Evolutionary conservation across 2,329 filamentous ascomycete genomes (phyloP), one percentile per base, ranked within the genome.

Genomic region (Colletotrichum lupini): DNA sequence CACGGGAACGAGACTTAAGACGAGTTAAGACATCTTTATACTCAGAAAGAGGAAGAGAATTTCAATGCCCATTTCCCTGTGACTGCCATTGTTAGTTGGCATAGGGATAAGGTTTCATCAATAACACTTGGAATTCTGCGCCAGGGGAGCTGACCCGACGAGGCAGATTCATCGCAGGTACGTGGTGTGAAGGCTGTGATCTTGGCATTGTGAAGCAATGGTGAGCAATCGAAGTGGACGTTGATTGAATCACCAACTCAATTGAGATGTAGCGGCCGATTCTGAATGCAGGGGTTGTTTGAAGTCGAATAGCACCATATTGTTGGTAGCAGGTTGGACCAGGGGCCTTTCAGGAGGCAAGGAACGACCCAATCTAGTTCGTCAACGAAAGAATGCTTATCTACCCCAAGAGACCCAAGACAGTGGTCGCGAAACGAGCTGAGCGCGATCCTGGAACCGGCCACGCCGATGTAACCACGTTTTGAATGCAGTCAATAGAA

Each of bases 221-320:
- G 22, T 22, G 7, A 9, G 42, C 42, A 49, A 49, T 49, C 19
- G 42, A 49, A 49, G 42, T 49, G 24, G 52, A 7, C 14, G 2
- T 14, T 19, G 5, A 9, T 8, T 12, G 16, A 8, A 19, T 19
- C 16, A 46, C 28, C 7, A 8, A 6, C 59, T 4, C 11, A 8
- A n/a, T 61, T 7, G 24, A 42, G 11, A 62, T 30, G 37, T 11
- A 11, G 26, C 7, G 24, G 19, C 59, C 37, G 35, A 16, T 6
- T 62, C 19, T 8, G n/a, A n/a, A 62, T 62, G 59, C 59, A 62
- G 59, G 59, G 59, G 59, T 28, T n/a, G 59, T 49, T 49, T 62
- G 37, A 49, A 22, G 59, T 49, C 2, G 8, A 14, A 26, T 62
- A 12, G 22, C n/a, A n/a, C 5, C 28, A 24, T 30, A 11, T 19